phyloP scores from a whole-genome alignment of 2,329 filamentous ascomycete species.

The Fusarium kyushuense region DNA sequence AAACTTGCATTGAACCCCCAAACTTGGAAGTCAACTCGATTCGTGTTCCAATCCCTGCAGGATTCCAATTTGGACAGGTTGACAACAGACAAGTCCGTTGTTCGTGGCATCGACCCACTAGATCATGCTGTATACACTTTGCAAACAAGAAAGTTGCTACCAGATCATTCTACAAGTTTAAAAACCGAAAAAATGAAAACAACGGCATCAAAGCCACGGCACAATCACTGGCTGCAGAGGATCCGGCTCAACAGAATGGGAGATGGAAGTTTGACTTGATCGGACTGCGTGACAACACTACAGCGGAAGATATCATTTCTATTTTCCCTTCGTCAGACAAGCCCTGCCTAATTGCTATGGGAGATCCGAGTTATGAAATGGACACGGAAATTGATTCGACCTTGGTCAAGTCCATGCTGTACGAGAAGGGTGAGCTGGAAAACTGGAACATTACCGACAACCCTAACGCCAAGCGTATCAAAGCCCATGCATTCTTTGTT shows the following conservation, averaged over 20 bases:
- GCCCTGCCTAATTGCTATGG: background rate
- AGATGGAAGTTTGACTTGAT: constrained; percentile 18
- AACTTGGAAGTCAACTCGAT: background rate
- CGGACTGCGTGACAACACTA: background rate
- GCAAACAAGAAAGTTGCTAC: constrained; percentile 28
- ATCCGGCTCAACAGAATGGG: background rate
- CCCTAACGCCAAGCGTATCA: constrained; percentile 51
- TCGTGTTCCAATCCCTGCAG: constrained; percentile 38
- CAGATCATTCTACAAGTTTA: constrained; percentile 39
- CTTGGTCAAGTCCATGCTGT: constrained; percentile 49
- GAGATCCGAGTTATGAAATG: constrained; percentile 39
- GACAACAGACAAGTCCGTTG: constrained; percentile 53
- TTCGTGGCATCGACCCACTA: constrained; percentile 53
- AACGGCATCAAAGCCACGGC: constrained; percentile 27
- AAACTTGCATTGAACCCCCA: background rate
- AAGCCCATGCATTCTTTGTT: constrained; percentile 56
- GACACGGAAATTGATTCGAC: constrained; percentile 42
- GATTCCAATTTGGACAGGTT: constrained; percentile 47
- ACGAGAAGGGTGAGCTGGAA: constrained; percentile 51
- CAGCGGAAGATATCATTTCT: constrained; percentile 18
- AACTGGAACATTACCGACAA: constrained; percentile 48
- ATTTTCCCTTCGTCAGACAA: background rate
- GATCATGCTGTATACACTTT: constrained; percentile 50
- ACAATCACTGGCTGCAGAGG: background rate
- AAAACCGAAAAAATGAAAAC: constrained; percentile 43